Percentiles rank a stretch among this genome's conserved stretches.
phyloP scores from a whole-genome alignment of 2,329 filamentous ascomycete genomes.

The Hypoxylon sp. region DNA sequence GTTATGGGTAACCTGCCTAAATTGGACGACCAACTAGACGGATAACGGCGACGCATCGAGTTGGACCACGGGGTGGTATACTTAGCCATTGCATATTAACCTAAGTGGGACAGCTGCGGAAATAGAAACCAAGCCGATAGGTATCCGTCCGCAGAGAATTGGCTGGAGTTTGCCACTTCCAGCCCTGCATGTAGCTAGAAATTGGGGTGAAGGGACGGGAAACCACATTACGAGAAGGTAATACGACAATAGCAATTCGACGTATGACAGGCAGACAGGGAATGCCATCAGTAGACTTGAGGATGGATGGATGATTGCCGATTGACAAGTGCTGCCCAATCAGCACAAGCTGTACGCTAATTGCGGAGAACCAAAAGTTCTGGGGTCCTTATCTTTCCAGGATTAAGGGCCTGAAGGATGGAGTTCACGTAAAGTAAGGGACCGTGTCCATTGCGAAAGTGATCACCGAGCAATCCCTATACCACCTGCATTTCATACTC shows the following conservation, averaged over 20 bases:
- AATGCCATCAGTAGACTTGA: conserved; percentile 8
- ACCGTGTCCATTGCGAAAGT: neutral
- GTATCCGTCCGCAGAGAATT: neutral
- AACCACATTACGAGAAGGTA: neutral
- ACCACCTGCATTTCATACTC: neutral
- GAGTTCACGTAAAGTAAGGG: neutral
- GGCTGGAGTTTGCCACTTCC: neutral
- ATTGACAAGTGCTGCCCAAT: conserved; percentile 6
- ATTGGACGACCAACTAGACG: conserved; percentile 40
- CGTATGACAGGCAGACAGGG: neutral
- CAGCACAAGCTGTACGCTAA: neutral
- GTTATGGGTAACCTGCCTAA: conserved; percentile 46
- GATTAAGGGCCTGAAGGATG: neutral
- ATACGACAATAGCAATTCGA: neutral
- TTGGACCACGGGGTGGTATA: conserved; percentile 22
- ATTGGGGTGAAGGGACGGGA: neutral
- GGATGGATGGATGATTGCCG: neutral
- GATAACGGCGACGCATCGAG: conserved; percentile 26
- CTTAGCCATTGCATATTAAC: conserved; percentile 34
- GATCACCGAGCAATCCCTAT: neutral
- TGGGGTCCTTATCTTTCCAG: conserved; percentile 20
- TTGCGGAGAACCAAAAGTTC: neutral
- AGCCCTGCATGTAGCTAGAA: neutral
- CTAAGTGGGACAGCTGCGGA: conserved; percentile 8
- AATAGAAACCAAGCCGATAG: conserved; percentile 10